These are phyloP conservation scores for Arachis stenosperma DNA, from an alignment of 306 rosid species.

Conservation along the genomic window DNA sequence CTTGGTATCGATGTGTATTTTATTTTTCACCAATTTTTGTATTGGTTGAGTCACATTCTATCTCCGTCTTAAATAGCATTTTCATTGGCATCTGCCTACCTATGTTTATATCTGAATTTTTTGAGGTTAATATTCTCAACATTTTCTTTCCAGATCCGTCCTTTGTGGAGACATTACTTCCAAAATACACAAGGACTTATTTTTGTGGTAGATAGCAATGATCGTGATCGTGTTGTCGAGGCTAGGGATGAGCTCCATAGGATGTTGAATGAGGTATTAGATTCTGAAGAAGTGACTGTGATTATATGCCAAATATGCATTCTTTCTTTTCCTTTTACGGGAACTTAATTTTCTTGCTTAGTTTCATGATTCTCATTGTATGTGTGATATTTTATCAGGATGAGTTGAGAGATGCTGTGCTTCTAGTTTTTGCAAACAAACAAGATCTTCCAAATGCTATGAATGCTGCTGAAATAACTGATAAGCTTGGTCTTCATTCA, in stretches of 20 bases:
- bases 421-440: slow-evolving; percentile 85
- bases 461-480: slow-evolving; percentile 93
- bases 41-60: neutral
- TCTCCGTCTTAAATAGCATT: slow-evolving; percentile 3
- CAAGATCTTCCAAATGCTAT: slow-evolving; percentile 96
- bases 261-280: slow-evolving; percentile 77
- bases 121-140: neutral
- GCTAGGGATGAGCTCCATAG: slow-evolving; percentile 91
- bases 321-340: neutral
- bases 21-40: neutral
- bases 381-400: slow-evolving; percentile 51
- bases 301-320: slow-evolving; percentile 16
- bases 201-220: slow-evolving; percentile 87
- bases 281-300: slow-evolving; percentile 15
- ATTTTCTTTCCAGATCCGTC: slow-evolving; percentile 66
- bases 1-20: neutral
- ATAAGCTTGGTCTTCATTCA: slow-evolving; percentile 86
- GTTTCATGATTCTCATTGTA: neutral
- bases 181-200: slow-evolving; percentile 88
- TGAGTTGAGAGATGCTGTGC: slow-evolving; percentile 88
- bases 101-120: slow-evolving; percentile 4
- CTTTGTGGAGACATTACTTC: slow-evolving; percentile 91
- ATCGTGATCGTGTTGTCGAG: slow-evolving; percentile 81
- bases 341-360: slow-evolving; percentile 14
- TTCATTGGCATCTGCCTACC: neutral